These are phyloP conservation scores for Heterobasidion occidentale DNA, from an alignment of 1,284 basidiomycete species.

Conservation along the genomic window DNA sequence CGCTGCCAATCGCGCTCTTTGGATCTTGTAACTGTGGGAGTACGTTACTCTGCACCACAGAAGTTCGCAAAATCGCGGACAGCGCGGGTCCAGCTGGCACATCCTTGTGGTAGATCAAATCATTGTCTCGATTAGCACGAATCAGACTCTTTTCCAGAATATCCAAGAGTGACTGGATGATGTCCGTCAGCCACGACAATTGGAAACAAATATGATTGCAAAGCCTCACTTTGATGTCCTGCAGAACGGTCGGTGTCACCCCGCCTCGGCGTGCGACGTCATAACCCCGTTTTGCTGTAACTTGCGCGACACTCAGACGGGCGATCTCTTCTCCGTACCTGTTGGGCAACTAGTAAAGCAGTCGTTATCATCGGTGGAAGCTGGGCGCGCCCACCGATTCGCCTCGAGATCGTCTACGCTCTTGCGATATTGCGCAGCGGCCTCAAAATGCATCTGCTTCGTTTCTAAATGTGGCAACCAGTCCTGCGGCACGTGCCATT, in stretches of 20 bases:
- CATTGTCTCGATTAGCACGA: conserved; percentile 87
- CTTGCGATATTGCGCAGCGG: conserved; percentile 86
- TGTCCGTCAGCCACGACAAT: not conserved
- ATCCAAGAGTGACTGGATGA: conserved; percentile 50
- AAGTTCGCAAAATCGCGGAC: conserved; percentile 54
- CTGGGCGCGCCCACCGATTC: conserved; percentile 42
- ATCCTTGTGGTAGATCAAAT: conserved; percentile 91
- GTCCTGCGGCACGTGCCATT: conserved; percentile 34
- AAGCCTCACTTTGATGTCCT: conserved; percentile 66
- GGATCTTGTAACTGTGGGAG: conserved; percentile 63
- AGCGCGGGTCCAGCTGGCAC: conserved; percentile 73
- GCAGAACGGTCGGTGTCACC: conserved; percentile 54
- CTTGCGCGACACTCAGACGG: conserved; percentile 62
- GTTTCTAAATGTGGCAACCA: conserved; percentile 82
- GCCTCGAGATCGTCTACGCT: conserved; percentile 88
- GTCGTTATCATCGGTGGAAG: not conserved
- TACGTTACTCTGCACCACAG: conserved; percentile 61
- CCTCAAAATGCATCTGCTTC: conserved; percentile 83
- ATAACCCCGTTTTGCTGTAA: conserved; percentile 66
- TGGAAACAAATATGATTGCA: not conserved
- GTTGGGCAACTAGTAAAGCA: not conserved
- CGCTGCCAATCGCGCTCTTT: conserved; percentile 35
- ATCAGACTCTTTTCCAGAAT: conserved; percentile 63
- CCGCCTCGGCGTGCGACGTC: conserved; percentile 61
- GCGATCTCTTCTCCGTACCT: conserved; percentile 85